These are phyloP conservation scores for Coix lacrymajobi DNA, from an alignment of 176 grass and related monocot genomes.

Conservation along the genomic window DNA sequence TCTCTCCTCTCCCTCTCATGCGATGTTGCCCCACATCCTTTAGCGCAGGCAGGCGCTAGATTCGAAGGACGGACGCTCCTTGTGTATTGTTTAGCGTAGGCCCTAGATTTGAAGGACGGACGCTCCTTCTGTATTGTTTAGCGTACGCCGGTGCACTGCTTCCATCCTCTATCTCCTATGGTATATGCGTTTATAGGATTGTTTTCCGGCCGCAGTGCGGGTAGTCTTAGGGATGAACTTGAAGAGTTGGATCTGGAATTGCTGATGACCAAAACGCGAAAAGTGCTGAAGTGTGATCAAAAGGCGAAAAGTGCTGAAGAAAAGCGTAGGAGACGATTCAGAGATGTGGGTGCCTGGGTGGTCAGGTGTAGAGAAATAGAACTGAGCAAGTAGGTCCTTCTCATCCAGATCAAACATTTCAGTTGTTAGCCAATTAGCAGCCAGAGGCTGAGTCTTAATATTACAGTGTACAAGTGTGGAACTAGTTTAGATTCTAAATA, in stretches of 20 bases:
- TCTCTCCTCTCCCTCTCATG: too few species aligned
- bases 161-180: too few species aligned
- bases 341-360: background rate
- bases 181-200: too few species aligned
- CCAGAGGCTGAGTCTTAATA: background rate
- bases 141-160: too few species aligned
- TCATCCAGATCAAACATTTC: conserved; percentile 9
- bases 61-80: too few species aligned
- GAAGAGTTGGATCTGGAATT: background rate
- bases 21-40: too few species aligned
- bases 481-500: background rate
- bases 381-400: background rate
- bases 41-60: too few species aligned
- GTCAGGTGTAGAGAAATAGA: background rate
- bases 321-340: background rate
- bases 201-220: too few species aligned
- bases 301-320: background rate
- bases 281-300: background rate
- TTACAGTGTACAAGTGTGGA: background rate
- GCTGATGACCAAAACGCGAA: background rate
- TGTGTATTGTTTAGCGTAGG: too few species aligned
- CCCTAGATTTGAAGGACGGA: too few species aligned
- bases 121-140: too few species aligned
- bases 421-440: background rate
- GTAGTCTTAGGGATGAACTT: background rate